Conservation (phyloP, 495 filamentous ascomycete genomes). For the Hypoxylon fragiforme region DNA sequence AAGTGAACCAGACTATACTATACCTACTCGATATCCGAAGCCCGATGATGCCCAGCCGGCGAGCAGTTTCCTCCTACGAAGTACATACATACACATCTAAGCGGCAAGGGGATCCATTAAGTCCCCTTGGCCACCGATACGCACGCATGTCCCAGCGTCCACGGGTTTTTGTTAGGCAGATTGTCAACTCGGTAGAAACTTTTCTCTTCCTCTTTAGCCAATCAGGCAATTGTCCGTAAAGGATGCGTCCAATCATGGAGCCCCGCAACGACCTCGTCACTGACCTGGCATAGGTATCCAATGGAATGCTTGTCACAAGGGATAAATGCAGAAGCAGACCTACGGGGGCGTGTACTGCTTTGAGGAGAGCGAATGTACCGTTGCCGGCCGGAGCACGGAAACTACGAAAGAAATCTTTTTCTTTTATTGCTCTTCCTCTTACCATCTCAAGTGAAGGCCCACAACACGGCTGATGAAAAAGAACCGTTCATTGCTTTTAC, state of each 20-base stretch:
- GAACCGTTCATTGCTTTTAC: constrained; percentile 3
- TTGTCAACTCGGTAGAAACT: constrained; percentile 33
- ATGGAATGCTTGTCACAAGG: constrained; percentile 35
- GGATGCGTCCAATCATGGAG: constrained; percentile 26
- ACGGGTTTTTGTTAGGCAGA: constrained; percentile 33
- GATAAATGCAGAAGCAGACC: constrained; percentile 35
- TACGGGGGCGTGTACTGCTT: constrained; percentile 7
- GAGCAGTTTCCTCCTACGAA: constrained; percentile 16
- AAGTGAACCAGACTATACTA: constrained; percentile 23
- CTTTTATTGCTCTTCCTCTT: no score
- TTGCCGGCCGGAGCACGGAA: constrained; percentile 29
- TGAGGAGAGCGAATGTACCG: constrained; percentile 7
- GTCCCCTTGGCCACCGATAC: constrained; percentile 30
- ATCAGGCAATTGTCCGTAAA: constrained; percentile 33
- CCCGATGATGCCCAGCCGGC: constrained; percentile 36
- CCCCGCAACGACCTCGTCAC: constrained; percentile 34
- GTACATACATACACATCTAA: constrained; percentile 24
- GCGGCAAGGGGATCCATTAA: constrained; percentile 33
- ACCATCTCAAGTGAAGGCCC: constrained; percentile 16
- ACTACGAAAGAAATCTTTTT: constrained; percentile 23
- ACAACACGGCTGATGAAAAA: constrained; percentile 22
- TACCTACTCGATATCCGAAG: constrained; percentile 20
- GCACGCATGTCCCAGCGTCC: constrained; percentile 32
- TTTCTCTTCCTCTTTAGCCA: constrained; percentile 34
- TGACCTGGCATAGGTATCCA: constrained; percentile 29